A percentile compares a stretch with the other conserved stretches of the same genome.
phyloP scores from a whole-genome alignment of 2,329 filamentous ascomycete species.

The Epichloe scottii region DNA sequence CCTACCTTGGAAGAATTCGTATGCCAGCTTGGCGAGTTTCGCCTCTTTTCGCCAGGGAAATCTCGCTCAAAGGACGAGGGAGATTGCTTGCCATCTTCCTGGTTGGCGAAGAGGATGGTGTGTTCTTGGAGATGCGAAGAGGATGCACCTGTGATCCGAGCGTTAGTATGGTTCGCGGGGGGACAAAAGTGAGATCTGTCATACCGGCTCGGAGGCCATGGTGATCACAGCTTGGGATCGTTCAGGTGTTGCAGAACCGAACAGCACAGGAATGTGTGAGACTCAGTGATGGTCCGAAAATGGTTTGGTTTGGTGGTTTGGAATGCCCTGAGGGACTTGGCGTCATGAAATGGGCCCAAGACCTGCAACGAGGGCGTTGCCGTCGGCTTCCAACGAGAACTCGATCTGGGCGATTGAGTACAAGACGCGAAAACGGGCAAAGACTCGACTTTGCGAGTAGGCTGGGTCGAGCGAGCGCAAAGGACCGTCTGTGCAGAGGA shows the following conservation, averaged over 20 bases:
- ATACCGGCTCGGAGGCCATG: conserved; percentile 28
- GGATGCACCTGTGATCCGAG: conserved; percentile 49
- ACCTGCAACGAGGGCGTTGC: background rate
- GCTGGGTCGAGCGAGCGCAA: background rate
- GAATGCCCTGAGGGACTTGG: conserved; percentile 16
- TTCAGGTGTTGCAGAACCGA: conserved; percentile 11
- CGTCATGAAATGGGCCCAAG: background rate
- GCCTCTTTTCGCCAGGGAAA: conserved; percentile 71
- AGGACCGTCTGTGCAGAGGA: background rate
- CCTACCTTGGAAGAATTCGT: conserved; percentile 36
- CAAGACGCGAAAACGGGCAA: background rate
- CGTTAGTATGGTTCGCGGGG: conserved; percentile 4
- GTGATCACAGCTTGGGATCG: conserved; percentile 13
- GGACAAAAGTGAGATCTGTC: conserved; percentile 11
- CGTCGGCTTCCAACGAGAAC: background rate
- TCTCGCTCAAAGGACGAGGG: conserved; percentile 73
- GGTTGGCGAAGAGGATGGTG: conserved; percentile 43
- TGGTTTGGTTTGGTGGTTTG: conserved; percentile 8
- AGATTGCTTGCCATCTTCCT: conserved; percentile 51
- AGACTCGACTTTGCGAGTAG: background rate
- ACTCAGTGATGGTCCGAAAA: conserved; percentile 7
- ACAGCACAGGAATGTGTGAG: conserved; percentile 16
- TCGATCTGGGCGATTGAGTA: background rate
- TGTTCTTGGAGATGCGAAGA: conserved; percentile 65
- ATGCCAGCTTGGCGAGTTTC: conserved; percentile 88